Conservation (phyloP, 78 protist genomes). For the Dictyostelium firmibasis region DNA sequence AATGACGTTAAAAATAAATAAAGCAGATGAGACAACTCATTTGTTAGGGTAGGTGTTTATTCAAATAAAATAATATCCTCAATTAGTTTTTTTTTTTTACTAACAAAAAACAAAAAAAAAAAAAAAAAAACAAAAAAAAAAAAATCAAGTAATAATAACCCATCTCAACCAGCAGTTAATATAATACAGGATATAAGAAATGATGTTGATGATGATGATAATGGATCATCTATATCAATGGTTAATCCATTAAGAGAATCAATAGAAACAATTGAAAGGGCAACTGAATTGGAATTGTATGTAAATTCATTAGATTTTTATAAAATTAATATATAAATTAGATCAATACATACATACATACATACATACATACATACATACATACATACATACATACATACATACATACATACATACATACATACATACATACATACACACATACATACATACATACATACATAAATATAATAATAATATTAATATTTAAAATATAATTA, state of each 20-base stretch:
- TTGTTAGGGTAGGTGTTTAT: neutral
- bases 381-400: too few species aligned
- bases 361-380: neutral
- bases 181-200: neutral
- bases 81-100: too few species aligned
- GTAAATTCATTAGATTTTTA: neutral
- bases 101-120: too few species aligned
- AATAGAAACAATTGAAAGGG: constrained; percentile 24
- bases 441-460: too few species aligned
- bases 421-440: too few species aligned
- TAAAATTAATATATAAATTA: neutral
- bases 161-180: neutral
- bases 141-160: neutral
- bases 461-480: too few species aligned
- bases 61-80: too few species aligned
- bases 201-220: neutral
- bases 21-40: constrained; percentile 41
- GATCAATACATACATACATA: neutral
- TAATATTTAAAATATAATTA: too few species aligned
- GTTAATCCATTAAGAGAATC: constrained; percentile 13
- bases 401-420: too few species aligned
- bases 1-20: neutral
- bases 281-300: constrained; percentile 60
- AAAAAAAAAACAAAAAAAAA: neutral
- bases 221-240: neutral